These are phyloP conservation scores for Alternaria burnsii DNA, from an alignment of 2,329 filamentous ascomycete species.

Conservation along the genomic window DNA sequence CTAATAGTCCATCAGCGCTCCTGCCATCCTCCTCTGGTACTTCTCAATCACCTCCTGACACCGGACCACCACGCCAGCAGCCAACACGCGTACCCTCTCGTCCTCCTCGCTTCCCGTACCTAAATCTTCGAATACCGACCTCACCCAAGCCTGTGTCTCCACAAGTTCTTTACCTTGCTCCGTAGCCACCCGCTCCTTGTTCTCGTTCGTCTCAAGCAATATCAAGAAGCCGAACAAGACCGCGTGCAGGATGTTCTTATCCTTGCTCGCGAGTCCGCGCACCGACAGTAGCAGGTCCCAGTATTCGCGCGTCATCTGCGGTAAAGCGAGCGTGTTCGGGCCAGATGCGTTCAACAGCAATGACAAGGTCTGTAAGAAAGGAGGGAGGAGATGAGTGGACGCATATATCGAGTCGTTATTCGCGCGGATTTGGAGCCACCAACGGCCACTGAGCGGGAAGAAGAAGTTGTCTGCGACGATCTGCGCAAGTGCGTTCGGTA, in stretches of 20 bases:
- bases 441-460: conserved; percentile 82
- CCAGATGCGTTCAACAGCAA: conserved; percentile 85
- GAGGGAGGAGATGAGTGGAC: conserved; percentile 76
- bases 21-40: conserved; percentile 79
- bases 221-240: conserved; percentile 82
- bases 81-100: conserved; percentile 79
- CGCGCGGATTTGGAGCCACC: conserved; percentile 70
- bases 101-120: conserved; percentile 67
- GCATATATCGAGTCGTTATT: conserved; percentile 68
- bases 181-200: conserved; percentile 75
- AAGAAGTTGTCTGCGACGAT: conserved; percentile 82
- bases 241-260: conserved; percentile 74
- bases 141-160: conserved; percentile 88
- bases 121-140: conserved; percentile 71
- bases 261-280: conserved; percentile 60
- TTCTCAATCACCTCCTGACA: conserved; percentile 82
- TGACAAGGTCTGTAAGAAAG: conserved; percentile 86
- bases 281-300: conserved; percentile 83
- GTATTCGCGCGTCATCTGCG: conserved; percentile 83
- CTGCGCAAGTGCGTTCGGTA: conserved; percentile 79
- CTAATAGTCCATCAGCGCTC: conserved; percentile 64
- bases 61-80: conserved; percentile 79
- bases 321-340: conserved; percentile 76
- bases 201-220: conserved; percentile 81
- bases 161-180: conserved; percentile 79